Evolutionary conservation across 352 stramenopile species (phyloP), one percentile per base, ranked within the genome.

Genomic region (Phytopythium cucurbitacearum): DNA sequence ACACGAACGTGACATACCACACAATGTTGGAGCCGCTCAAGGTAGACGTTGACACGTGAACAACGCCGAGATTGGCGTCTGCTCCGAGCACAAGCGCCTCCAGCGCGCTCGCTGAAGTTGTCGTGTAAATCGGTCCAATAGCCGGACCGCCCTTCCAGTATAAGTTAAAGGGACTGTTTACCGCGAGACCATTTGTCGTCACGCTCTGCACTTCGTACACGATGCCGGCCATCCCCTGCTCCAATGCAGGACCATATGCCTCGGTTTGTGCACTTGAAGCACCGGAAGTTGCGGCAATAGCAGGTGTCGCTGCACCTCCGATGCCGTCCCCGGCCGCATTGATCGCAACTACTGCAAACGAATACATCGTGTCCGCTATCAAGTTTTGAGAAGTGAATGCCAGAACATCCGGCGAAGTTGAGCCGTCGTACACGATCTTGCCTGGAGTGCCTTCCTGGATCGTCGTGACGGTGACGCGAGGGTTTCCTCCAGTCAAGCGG

Each of bases 131-230:
- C 1, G 65, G 55, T 7, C 61, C 65, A 4, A 87, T 78, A 0
- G 63, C 39, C 12, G 65, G 46, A 1, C 64, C 56, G 3, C 53
- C 56, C 32, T 65, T 64, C 65, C 76, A 86, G 3, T 52, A 60
- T 10, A 95, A 47, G 7, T 67, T 79, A 51, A 95, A 91, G 5
- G 58, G 61, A 5, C 53, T 28, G 21, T 28, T 28, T 28, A 28
- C 81, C 0, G 65, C 15, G 0, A 45, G 67, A 5, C 48, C 56
- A 7, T 16, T 73, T 0, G 87, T 89, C 16, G 62, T 77, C 11
- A 99, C 70, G 12, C 78, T 95, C 70, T 99, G 96, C 36, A 97
- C 89, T 71, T 99, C 96, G 51, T 96, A 96, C 21, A 99, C 91
- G 35, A 96, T 78, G 4, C 95, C 94, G 10, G 94, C 86, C 66